Base-by-base conservation (phyloP, 345 rosid genomes). In the Acer campestre region DNA sequence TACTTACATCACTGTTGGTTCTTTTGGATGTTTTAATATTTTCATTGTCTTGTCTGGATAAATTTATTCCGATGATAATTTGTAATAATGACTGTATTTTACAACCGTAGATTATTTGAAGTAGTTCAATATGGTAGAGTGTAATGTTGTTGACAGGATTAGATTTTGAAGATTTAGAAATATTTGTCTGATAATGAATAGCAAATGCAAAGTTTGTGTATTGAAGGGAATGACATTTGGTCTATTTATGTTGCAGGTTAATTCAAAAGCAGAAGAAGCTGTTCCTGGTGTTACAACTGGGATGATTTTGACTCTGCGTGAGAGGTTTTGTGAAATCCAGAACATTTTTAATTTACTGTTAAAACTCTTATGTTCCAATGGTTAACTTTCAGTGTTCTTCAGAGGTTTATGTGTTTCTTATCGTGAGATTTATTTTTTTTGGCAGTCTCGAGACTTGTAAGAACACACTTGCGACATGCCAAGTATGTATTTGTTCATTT, bases 231-330 rank as follows among this genome's bases (percentile, higher is more conserved):
- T 59, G 10, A 49, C 38, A 18, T 61, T 7, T 46, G 35, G 31
- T 68, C 23, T 76, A 59, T 65, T 40, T 59, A 51, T 9, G 38
- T 58, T 76, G 69, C 84, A 91, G 98, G 90, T 83, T 55, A 89
- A 82, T 38, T 58, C 86, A 2, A 88, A 92, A 74, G 88, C 83
- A 40, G 99, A 92, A 73, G 98, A 94, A 83, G 90, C 94, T 63
- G 89, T 95, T 20, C 92, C 92, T 49, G 95, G 95, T 77, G 93
- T 82, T 48, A 84, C 93, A 27, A 91, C 96, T 1, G 90, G 91
- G 56, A 91, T 90, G 99, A 94, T 94, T 83, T 86, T 96, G 82
- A 74, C 91, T 46, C 95, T 94, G 73, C 94, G 97, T 68, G 97
- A 90, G 87, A 92, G 98, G 99, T 96, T 83, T 40, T 53, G 3